Percentiles rank a stretch among this genome's conserved stretches.
These are phyloP conservation scores for Suillus decipiens DNA, from an alignment of 768 basidiomycete genomes.

Conservation along the genomic window DNA sequence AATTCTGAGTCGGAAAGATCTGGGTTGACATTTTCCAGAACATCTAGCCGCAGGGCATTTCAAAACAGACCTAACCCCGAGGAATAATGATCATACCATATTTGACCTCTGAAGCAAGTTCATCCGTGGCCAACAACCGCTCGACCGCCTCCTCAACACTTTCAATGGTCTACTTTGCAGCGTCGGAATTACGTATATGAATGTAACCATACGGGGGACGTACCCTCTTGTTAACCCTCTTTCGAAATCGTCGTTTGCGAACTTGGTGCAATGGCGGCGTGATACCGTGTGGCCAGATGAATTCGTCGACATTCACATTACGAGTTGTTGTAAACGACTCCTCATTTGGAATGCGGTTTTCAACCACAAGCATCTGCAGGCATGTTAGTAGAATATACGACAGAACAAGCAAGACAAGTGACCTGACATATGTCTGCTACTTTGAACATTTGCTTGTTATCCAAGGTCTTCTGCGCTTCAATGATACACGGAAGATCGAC, in stretches of 20 bases:
- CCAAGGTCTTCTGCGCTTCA: constrained; percentile 94
- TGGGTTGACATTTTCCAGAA: constrained; percentile 89
- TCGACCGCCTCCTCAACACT: constrained; percentile 94
- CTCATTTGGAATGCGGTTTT: constrained; percentile 70
- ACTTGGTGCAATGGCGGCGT: constrained; percentile 91
- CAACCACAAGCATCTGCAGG: constrained; percentile 87
- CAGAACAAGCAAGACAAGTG: constrained; percentile 19
- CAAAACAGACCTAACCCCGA: neutral
- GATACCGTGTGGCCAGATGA: constrained; percentile 96
- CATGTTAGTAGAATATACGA: constrained; percentile 16
- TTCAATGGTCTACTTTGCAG: constrained; percentile 73
- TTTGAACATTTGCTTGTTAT: constrained; percentile 98
- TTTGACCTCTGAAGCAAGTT: constrained; percentile 71
- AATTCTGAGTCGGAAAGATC: constrained; percentile 90
- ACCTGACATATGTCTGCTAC: constrained; percentile 98
- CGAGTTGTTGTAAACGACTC: constrained; percentile 61
- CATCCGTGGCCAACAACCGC: constrained; percentile 78
- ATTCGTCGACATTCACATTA: constrained; percentile 89
- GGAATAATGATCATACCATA: constrained; percentile 52
- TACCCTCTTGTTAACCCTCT: constrained; percentile 82
- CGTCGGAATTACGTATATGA: neutral
- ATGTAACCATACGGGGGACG: constrained; percentile 21
- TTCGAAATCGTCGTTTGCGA: constrained; percentile 90
- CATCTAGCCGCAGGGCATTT: constrained; percentile 47
- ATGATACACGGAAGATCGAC: constrained; percentile 95